phyloP scores from a whole-genome alignment of 768 basidiomycete species.

The Termitomyces sp. region DNA sequence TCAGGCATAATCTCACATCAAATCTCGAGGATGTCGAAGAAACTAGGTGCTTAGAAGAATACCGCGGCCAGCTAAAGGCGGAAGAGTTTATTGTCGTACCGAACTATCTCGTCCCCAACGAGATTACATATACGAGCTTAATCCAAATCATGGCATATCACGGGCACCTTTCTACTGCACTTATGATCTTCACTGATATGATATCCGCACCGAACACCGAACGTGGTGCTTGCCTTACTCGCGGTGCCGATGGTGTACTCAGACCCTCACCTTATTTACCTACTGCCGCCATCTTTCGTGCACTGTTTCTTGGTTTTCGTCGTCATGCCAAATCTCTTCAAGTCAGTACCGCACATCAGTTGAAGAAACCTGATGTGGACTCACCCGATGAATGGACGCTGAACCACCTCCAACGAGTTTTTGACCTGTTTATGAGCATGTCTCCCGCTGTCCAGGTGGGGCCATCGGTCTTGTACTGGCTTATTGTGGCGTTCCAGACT shows the following conservation, averaged over 20 bases:
- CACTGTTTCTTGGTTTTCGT: conserved; percentile 71
- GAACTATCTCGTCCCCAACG: conserved; percentile 46
- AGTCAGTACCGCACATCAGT: neutral
- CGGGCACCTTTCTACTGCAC: conserved; percentile 53
- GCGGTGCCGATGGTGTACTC: conserved; percentile 21
- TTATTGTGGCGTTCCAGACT: conserved; percentile 59
- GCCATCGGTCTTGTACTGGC: conserved; percentile 53
- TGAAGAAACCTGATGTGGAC: neutral
- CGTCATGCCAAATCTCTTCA: conserved; percentile 40
- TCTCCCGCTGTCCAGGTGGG: conserved; percentile 39
- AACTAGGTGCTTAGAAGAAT: conserved; percentile 17
- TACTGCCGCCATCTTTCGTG: conserved; percentile 54
- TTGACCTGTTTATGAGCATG: conserved; percentile 57
- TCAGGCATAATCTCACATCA: conserved; percentile 48
- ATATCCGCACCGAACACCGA: conserved; percentile 38
- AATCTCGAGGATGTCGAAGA: conserved; percentile 28
- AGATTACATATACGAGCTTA: conserved; percentile 60
- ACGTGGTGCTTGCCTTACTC: conserved; percentile 23
- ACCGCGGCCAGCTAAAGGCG: conserved; percentile 30
- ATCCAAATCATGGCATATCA: conserved; percentile 69
- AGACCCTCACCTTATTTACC: conserved; percentile 31
- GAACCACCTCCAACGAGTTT: conserved; percentile 49
- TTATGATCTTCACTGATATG: conserved; percentile 67
- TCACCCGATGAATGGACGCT: conserved; percentile 43
- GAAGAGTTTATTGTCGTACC: conserved; percentile 44